phyloP scores from a whole-genome alignment of 768 basidiomycete genomes.

The Mycena maculata region DNA sequence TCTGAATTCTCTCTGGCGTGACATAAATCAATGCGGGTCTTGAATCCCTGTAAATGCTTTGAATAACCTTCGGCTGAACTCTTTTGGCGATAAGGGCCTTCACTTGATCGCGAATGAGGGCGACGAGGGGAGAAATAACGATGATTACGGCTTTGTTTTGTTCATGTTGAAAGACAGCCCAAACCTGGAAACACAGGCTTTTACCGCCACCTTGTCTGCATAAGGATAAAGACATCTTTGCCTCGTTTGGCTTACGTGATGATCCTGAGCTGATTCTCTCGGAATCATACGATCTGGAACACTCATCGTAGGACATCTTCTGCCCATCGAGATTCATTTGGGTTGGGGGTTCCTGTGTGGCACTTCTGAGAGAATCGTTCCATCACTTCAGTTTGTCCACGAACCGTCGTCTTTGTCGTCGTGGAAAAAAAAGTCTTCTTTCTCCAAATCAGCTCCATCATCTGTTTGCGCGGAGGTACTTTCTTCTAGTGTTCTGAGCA shows the following conservation, averaged over 20 bases:
- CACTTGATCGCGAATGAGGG: slow-evolving; percentile 77
- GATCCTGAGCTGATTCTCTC: slow-evolving; percentile 48
- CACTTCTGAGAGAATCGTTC: too few relatives aligned
- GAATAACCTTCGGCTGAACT: neutral
- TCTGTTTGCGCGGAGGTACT: too few relatives aligned
- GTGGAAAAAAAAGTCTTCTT: too few relatives aligned
- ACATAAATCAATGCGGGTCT: slow-evolving; percentile 15
- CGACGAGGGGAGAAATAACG: slow-evolving; percentile 73
- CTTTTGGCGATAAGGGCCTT: slow-evolving; percentile 58
- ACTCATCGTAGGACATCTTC: neutral
- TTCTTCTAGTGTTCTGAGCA: too few relatives aligned
- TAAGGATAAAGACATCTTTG: slow-evolving; percentile 75
- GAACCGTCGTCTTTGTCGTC: too few relatives aligned
- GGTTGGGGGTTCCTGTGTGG: too few relatives aligned
- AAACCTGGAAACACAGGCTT: slow-evolving; percentile 72
- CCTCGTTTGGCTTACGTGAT: slow-evolving; percentile 69
- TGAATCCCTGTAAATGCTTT: neutral
- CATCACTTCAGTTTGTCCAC: too few relatives aligned
- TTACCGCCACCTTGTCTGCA: slow-evolving; percentile 82
- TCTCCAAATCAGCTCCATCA: too few relatives aligned
- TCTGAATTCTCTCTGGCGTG: slow-evolving; percentile 19
- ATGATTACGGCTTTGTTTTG: slow-evolving; percentile 70
- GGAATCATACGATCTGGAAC: neutral
- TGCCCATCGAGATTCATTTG: neutral
- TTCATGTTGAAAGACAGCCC: slow-evolving; percentile 63